A percentile compares a stretch with the other conserved stretches of the same genome.
These are phyloP conservation scores for Aureobasidium leucospermi DNA, from an alignment of 2,329 filamentous ascomycete genomes.

Conservation along the genomic window DNA sequence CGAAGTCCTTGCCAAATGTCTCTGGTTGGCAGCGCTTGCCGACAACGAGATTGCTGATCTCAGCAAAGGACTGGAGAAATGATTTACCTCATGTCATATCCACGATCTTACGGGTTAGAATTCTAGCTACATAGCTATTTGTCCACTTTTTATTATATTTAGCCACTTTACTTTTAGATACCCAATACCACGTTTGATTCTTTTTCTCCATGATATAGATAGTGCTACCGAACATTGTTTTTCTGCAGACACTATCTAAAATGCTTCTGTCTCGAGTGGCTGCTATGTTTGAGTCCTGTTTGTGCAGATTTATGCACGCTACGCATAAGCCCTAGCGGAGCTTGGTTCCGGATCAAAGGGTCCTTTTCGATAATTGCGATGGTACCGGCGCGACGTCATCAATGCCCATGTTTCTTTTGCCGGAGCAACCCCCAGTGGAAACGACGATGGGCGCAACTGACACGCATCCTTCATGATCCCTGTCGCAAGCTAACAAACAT, in stretches of 20 bases:
- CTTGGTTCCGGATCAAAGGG: no score
- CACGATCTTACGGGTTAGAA: neutral
- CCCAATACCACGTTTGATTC: neutral
- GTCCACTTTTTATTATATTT: neutral
- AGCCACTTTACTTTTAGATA: neutral
- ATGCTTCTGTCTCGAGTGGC: no score
- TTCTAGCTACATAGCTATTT: neutral
- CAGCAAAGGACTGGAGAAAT: conserved; percentile 24
- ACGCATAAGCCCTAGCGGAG: no score
- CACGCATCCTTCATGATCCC: neutral
- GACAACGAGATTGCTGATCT: conserved; percentile 60
- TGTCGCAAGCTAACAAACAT: neutral
- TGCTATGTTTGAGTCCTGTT: no score
- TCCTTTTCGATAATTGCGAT: no score
- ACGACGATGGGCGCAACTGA: no score
- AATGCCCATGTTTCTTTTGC: no score
- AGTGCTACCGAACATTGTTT: no score
- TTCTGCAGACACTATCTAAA: no score
- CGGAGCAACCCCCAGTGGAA: no score
- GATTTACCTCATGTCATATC: neutral
- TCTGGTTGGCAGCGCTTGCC: conserved; percentile 74
- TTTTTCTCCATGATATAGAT: neutral
- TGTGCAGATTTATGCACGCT: no score
- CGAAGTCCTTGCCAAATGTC: conserved; percentile 68
- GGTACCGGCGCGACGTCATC: no score